Evolutionary conservation across 345 rosid species (phyloP).

Genomic region (Nasturtium officinale): DNA sequence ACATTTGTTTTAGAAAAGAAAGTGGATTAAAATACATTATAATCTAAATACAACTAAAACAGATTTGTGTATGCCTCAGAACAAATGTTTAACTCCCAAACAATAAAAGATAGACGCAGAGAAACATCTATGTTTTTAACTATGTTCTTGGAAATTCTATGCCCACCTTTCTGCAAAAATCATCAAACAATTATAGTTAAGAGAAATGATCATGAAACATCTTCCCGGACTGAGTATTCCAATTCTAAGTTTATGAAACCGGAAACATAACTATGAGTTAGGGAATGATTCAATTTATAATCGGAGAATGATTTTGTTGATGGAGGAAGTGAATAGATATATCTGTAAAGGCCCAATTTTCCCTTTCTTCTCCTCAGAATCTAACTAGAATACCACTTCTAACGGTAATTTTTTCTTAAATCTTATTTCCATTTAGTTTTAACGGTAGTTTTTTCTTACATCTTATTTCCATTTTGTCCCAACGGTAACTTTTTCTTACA

Average conservation of each 20-base stretch:
- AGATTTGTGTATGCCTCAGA: not conserved
- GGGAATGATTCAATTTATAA: not conserved
- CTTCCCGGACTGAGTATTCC: constrained; percentile 30
- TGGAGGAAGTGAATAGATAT: not conserved
- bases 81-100: not conserved
- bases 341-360: constrained; percentile 56
- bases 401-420: not conserved
- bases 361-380: constrained; percentile 48
- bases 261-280: not conserved
- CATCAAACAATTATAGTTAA: not conserved
- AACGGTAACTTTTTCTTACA: too few species aligned
- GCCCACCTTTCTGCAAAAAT: constrained; percentile 48
- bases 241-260: not conserved
- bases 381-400: not conserved
- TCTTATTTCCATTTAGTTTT: too few species aligned
- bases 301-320: not conserved
- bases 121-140: constrained; percentile 71
- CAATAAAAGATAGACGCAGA: constrained; percentile 15
- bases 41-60: too few species aligned
- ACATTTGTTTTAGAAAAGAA: too few species aligned
- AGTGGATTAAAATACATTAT: too few species aligned
- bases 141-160: constrained; percentile 77
- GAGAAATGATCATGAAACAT: not conserved
- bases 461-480: too few species aligned
- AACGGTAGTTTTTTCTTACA: too few species aligned